Evolutionary conservation across 2,329 filamentous ascomycete genomes (phyloP).

Genomic region (Atkinsonella texensis): DNA sequence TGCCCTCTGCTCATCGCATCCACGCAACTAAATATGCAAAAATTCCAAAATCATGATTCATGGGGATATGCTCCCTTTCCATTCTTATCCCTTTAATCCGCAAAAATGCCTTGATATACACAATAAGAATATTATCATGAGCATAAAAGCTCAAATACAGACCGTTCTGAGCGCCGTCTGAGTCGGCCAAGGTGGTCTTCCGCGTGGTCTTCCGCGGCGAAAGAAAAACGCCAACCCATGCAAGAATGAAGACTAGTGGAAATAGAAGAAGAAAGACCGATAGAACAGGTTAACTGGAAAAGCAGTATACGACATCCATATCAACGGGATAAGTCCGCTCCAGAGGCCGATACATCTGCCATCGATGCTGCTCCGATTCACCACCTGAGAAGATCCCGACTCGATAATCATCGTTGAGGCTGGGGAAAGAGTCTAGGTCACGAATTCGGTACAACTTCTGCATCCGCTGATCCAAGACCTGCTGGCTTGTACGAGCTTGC

Average conservation of each 20-base stretch:
- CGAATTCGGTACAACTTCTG: conserved; percentile 22
- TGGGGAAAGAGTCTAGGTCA: conserved; percentile 18
- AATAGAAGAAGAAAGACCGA: neutral
- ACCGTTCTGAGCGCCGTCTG: neutral
- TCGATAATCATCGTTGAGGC: conserved; percentile 18
- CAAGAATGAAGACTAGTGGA: conserved; percentile 7
- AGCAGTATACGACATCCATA: conserved; percentile 26
- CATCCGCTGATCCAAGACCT: conserved; percentile 30
- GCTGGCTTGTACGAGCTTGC: conserved; percentile 38
- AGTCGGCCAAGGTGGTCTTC: neutral
- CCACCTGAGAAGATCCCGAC: conserved; percentile 13
- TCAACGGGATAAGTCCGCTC: conserved; percentile 23
- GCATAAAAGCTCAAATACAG: neutral
- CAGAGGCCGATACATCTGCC: conserved; percentile 25
- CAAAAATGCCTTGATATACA: neutral
- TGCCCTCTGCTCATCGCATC: neutral
- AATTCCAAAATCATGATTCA: conserved; percentile 2
- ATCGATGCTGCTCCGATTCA: conserved; percentile 18
- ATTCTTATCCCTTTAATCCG: neutral
- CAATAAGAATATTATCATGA: neutral
- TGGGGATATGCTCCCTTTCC: neutral
- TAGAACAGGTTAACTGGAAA: conserved; percentile 9
- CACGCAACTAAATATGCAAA: neutral
- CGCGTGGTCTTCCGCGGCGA: neutral
- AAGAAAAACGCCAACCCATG: conserved; percentile 10